Evolutionary conservation across 2,329 filamentous ascomycete species (phyloP).

Genomic region (Polychaeton citri): DNA sequence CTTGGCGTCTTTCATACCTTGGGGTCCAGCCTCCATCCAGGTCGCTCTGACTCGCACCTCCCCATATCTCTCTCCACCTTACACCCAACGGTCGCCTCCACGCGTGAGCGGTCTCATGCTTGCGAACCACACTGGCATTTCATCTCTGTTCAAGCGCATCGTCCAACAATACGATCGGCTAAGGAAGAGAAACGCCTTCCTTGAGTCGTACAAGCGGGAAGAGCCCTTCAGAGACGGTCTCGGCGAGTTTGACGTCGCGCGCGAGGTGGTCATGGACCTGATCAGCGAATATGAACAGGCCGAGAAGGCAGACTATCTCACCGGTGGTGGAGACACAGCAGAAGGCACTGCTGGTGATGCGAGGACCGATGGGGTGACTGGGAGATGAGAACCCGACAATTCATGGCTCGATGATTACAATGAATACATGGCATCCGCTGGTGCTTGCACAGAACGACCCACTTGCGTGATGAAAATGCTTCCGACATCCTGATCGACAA

Average conservation of each 20-base stretch:
- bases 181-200: slow-evolving; percentile 90
- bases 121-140: slow-evolving; percentile 94
- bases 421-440: no score
- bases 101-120: slow-evolving; percentile 94
- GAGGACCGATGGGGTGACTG: slow-evolving; percentile 31
- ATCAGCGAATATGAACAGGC: slow-evolving; percentile 94
- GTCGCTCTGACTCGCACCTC: slow-evolving; percentile 94
- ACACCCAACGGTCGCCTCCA: slow-evolving; percentile 74
- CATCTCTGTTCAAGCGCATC: slow-evolving; percentile 91
- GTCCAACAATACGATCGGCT: slow-evolving; percentile 85
- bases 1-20: slow-evolving; percentile 92
- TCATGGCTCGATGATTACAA: no score
- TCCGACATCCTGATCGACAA: no score
- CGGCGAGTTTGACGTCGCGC: slow-evolving; percentile 87
- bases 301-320: slow-evolving; percentile 80
- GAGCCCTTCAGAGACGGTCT: slow-evolving; percentile 84
- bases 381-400: slow-evolving; percentile 11
- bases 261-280: slow-evolving; percentile 79
- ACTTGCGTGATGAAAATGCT: no score
- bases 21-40: slow-evolving; percentile 95
- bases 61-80: slow-evolving; percentile 88
- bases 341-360: slow-evolving; percentile 13
- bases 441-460: no score
- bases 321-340: slow-evolving; percentile 41
- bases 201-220: slow-evolving; percentile 93